Evolutionary conservation across 495 filamentous ascomycete species (phyloP).

Genomic region (Penicillium tannophilum): DNA sequence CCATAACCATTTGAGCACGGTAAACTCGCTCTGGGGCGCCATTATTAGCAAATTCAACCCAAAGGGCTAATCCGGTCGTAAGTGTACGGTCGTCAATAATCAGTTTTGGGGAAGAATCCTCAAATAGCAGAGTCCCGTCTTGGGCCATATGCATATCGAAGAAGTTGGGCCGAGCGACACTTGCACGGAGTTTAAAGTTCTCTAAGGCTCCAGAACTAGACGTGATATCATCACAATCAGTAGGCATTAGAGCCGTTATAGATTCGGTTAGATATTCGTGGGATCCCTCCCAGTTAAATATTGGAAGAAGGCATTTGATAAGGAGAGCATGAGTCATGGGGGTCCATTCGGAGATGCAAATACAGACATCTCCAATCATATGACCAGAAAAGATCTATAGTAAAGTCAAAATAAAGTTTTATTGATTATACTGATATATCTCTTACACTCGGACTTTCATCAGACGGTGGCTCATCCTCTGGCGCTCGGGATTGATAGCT

Average conservation of each 20-base stretch:
- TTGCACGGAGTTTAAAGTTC: conserved; percentile 15
- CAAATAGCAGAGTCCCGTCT: conserved; percentile 15
- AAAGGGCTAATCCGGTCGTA: conserved; percentile 13
- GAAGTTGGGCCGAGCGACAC: conserved; percentile 18
- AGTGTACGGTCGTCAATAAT: conserved; percentile 21
- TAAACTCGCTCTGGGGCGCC: conserved; percentile 6
- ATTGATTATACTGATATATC: background rate
- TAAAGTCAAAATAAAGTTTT: background rate
- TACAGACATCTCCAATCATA: conserved; percentile 5
- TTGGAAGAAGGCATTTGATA: conserved; percentile 4
- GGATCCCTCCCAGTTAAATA: conserved; percentile 12
- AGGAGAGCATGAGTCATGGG: conserved; percentile 13
- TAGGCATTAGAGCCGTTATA: conserved; percentile 1
- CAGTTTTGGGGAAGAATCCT: conserved; percentile 10
- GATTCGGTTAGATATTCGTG: conserved; percentile 1
- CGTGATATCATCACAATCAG: conserved; percentile 6
- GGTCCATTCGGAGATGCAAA: conserved; percentile 10
- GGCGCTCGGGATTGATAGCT: conserved; percentile 20
- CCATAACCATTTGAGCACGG: conserved; percentile 11
- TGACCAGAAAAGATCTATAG: background rate
- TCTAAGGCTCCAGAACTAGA: conserved; percentile 9
- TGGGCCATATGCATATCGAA: conserved; percentile 17
- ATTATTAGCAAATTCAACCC: conserved; percentile 12
- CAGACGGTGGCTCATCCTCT: conserved; percentile 13
- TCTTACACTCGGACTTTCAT: conserved; percentile 6